Evolutionary conservation across 73 alveolate species (phyloP).

Genomic region (Stentor coeruleus): DNA sequence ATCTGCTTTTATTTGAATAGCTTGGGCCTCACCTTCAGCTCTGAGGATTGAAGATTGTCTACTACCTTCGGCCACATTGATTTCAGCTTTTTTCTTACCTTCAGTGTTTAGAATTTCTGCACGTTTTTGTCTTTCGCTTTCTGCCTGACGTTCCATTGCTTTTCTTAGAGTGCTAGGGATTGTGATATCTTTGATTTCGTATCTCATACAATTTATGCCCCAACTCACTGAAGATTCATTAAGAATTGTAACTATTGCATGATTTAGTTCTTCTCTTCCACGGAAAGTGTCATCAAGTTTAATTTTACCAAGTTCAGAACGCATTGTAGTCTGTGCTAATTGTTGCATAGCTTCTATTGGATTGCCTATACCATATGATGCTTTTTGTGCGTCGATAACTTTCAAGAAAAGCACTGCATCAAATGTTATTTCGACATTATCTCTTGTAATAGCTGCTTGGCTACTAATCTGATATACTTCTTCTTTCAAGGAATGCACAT

Average conservation of each 20-base stretch:
- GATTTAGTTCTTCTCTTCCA: background rate
- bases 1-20: background rate
- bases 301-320: conserved; percentile 87
- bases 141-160: conserved; percentile 75
- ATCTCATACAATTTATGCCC: conserved; percentile 77
- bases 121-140: conserved; percentile 79
- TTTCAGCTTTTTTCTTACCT: conserved; percentile 58
- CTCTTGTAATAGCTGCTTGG: conserved; percentile 81
- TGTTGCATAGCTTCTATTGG: conserved; percentile 66
- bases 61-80: conserved; percentile 72
- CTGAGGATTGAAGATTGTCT: conserved; percentile 55
- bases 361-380: conserved; percentile 70
- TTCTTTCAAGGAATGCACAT: conserved; percentile 81
- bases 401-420: conserved; percentile 84
- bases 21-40: conserved; percentile 55
- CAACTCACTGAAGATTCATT: conserved; percentile 71
- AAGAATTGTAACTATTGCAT: conserved; percentile 34
- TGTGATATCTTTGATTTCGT: conserved; percentile 79
- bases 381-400: conserved; percentile 75
- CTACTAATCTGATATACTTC: conserved; percentile 49
- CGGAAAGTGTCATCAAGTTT: conserved; percentile 40
- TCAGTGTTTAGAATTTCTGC: conserved; percentile 75
- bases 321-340: conserved; percentile 89
- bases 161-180: conserved; percentile 63
- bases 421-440: conserved; percentile 79